Base-by-base conservation (phyloP, 2,329 filamentous ascomycete species). In the Penicillium brasilianum region DNA sequence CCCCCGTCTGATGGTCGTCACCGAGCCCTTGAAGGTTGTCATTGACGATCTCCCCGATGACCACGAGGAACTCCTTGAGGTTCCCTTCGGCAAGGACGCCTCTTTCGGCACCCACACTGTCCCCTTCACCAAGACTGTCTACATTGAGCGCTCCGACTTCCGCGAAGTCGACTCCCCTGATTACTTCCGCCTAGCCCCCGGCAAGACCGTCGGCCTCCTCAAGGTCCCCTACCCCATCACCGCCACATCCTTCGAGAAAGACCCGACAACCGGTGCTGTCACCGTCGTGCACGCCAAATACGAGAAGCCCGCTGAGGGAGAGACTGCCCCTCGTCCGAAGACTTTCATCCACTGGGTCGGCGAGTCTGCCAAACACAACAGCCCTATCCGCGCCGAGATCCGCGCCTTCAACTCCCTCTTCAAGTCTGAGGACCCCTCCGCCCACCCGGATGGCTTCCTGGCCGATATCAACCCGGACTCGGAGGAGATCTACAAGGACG, bases 301-400 rank as follows among this genome's bases (percentile, higher is more conserved):
- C 57, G 89, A 91, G 63, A 90, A 90, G 67, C 85, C 84, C 34
- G 77, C 78, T 61, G 89, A 91, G 62, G 86, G 84, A 18, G 88
- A 89, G 72, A 86, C 87, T 69, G 69, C 77, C 60, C 81, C 81
- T 69, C 84, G 83, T 62, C 87, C 90, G 44, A 94, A 96, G 80
- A 88, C 92, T 0, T 85, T 83, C 73, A 96, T 97, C 74, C 93
- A 97, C 74, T 97, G 94, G 94, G 91, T 97, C 6, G 87, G 88
- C 5, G 86, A 88, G 41, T 88, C 87, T 1, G 85, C 89, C 0
- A 83, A 83, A 14, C 87, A 87, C 66, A 79, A 81, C 37, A 84
- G 84, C 41, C 85, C 85, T 4, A 80, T 88, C 61, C 83, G 80
- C 57, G 88, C 89, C 13, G 90, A 93, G 76, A 90, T 88, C 44